Conservation (phyloP, 1,284 basidiomycete species). For the Apiotrichum porosum region DNA sequence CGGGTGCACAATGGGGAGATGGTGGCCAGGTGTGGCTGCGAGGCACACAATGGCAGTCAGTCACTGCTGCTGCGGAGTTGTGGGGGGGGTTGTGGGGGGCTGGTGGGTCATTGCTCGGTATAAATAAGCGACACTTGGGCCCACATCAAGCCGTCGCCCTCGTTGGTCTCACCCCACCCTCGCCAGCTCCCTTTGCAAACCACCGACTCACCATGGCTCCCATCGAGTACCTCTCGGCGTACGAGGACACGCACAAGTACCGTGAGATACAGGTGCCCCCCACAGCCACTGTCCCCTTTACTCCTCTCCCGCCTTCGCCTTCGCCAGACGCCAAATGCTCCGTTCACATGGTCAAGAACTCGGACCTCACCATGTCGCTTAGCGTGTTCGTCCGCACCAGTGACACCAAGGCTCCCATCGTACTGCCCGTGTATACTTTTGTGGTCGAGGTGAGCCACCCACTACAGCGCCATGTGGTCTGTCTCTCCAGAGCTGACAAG, state of each 20-base stretch:
- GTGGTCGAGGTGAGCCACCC: constrained; percentile 14
- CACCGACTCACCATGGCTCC: constrained; percentile 1
- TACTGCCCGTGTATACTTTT: constrained; percentile 13
- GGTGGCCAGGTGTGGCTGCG: too few relatives aligned
- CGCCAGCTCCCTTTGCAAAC: too few relatives aligned
- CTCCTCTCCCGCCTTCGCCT: constrained; percentile 4
- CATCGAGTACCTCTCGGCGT: constrained; percentile 8
- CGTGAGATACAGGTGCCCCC: constrained; percentile 9
- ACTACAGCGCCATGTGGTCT: too few relatives aligned
- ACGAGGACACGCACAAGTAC: constrained; percentile 14
- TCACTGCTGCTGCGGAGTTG: too few relatives aligned
- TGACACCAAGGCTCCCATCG: constrained; percentile 5
- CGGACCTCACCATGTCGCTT: constrained; percentile 15
- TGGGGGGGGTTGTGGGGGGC: too few relatives aligned
- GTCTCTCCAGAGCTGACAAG: too few relatives aligned
- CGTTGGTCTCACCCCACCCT: too few relatives aligned
- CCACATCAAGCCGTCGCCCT: too few relatives aligned
- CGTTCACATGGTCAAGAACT: constrained; percentile 7
- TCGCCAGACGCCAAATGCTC: constrained; percentile 9
- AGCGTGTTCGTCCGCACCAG: constrained; percentile 16
- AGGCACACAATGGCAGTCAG: too few relatives aligned
- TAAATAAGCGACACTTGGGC: too few relatives aligned
- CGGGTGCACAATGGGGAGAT: too few relatives aligned
- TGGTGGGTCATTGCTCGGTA: too few relatives aligned
- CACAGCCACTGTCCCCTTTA: constrained; percentile 3